These are phyloP conservation scores for Coemansia sp. DNA, from an alignment of 192 early-diverging fungal species.

Conservation along the genomic window DNA sequence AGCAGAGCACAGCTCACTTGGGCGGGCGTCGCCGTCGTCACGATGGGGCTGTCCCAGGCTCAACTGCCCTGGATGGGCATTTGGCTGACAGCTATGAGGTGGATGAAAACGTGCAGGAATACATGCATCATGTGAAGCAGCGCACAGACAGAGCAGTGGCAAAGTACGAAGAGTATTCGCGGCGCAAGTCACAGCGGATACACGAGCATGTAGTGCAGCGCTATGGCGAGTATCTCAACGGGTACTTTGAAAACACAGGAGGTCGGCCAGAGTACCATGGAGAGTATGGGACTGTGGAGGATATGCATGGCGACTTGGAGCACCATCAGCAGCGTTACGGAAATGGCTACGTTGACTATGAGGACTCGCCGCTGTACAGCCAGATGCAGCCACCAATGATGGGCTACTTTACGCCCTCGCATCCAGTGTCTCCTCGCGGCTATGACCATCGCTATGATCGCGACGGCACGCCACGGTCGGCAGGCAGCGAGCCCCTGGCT, in stretches of 20 bases:
- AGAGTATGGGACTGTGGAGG: not conserved
- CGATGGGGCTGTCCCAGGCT: slow-evolving; percentile 27
- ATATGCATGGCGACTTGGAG: slow-evolving; percentile 14
- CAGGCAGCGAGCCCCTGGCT: slow-evolving; percentile 22
- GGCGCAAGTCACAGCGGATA: slow-evolving; percentile 48
- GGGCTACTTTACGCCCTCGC: slow-evolving; percentile 45
- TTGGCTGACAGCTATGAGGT: slow-evolving; percentile 29
- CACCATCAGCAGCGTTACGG: not conserved
- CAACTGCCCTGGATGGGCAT: not conserved
- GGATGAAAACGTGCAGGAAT: slow-evolving; percentile 45
- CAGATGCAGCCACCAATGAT: slow-evolving; percentile 30
- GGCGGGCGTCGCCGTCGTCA: slow-evolving; percentile 7
- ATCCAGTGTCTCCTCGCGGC: slow-evolving; percentile 19
- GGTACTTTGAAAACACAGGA: slow-evolving; percentile 32
- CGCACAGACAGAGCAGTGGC: slow-evolving; percentile 44
- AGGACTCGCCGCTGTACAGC: slow-evolving; percentile 12
- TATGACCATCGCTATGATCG: slow-evolving; percentile 22
- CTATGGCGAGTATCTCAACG: slow-evolving; percentile 44
- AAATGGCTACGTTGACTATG: slow-evolving; percentile 13
- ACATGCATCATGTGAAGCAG: slow-evolving; percentile 46
- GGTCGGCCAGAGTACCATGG: slow-evolving; percentile 13
- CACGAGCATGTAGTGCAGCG: slow-evolving; percentile 46
- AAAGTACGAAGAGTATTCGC: slow-evolving; percentile 38
- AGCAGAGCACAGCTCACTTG: slow-evolving; percentile 22
- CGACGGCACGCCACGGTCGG: slow-evolving; percentile 22